Evolutionary conservation across 1,284 basidiomycete genomes (phyloP).

Genomic region (Rhizoctonia solani): DNA sequence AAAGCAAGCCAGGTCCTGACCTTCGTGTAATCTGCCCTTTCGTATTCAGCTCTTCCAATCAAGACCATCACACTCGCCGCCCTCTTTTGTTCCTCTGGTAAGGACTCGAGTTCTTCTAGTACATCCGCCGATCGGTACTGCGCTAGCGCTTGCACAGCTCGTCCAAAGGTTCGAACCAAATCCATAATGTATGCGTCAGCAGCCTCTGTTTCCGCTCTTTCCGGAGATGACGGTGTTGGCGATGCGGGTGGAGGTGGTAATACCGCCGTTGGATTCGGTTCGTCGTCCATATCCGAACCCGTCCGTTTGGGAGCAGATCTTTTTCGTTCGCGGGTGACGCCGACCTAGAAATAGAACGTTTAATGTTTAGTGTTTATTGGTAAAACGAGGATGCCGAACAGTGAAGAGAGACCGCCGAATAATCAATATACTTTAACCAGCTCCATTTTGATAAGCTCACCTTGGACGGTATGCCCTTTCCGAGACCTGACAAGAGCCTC

Average conservation of each 20-base stretch:
- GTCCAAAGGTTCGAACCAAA: constrained; percentile 78
- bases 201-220: constrained; percentile 50
- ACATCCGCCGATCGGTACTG: constrained; percentile 76
- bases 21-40: constrained; percentile 80
- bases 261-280: constrained; percentile 21
- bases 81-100: constrained; percentile 76
- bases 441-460: constrained; percentile 9
- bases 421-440: too few relatives aligned
- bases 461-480: constrained; percentile 30
- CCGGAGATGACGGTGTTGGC: constrained; percentile 19
- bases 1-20: constrained; percentile 55
- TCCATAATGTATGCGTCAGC: constrained; percentile 85
- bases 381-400: neutral
- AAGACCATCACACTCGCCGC: constrained; percentile 78
- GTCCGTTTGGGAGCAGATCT: constrained; percentile 38
- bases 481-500: constrained; percentile 26
- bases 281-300: constrained; percentile 38
- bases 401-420: too few relatives aligned
- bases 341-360: constrained; percentile 1
- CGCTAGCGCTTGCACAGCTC: constrained; percentile 71
- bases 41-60: constrained; percentile 84
- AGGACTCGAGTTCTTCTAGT: constrained; percentile 70
- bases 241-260: constrained; percentile 28
- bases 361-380: too few relatives aligned
- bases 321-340: constrained; percentile 25